Evolutionary conservation across 1,284 basidiomycete species (phyloP), one percentile per base, ranked within the genome.

Genomic region (Leccinum proliferum): DNA sequence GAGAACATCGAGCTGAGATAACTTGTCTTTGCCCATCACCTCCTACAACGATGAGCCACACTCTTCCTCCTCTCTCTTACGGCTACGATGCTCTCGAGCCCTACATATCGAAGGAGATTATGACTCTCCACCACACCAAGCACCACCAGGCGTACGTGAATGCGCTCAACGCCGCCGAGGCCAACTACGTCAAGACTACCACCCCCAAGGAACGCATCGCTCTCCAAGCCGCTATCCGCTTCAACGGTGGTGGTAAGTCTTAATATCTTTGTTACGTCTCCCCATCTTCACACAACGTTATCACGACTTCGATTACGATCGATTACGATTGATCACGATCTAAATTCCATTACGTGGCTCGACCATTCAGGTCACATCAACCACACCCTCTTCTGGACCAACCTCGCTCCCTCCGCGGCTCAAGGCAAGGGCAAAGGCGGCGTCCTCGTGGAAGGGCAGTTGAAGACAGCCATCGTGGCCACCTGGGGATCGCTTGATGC

Each of bases 361-460:
- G 8, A 11, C 29, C 7, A 11, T 21, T 29, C 69, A 89, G 88
- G 89, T 5, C 91, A 93, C 76, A 90, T 93, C 79, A 94, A 94
- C 81, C 93, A 96, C 82, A 88, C 92, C 35, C 85, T 96, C 67
- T 96, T 96, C 83, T 96, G 94, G 94, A 90, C 89, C 81, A 96
- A 94, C 81, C 83, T 94, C 63, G 85, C 90, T 4, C 87, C 87
- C 2, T 70, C 81, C 37, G 73, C 78, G 15, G 76, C 77, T 4
- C 72, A 77, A 65, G 77, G 77, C 62, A 78, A 78, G 58, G 83
- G 83, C 14, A 66, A 76, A 67, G 87, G 91, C 64, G 89, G 88
- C 68, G 79, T 83, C 63, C 80, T 93, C 67, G 71, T 80, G 65
- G 82, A 84, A 9, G 86, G 87, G 11, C 78, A 83, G 32, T 81